These are phyloP conservation scores for Kwoniella mangroviensis DNA, from an alignment of 768 basidiomycete genomes.

Conservation along the genomic window DNA sequence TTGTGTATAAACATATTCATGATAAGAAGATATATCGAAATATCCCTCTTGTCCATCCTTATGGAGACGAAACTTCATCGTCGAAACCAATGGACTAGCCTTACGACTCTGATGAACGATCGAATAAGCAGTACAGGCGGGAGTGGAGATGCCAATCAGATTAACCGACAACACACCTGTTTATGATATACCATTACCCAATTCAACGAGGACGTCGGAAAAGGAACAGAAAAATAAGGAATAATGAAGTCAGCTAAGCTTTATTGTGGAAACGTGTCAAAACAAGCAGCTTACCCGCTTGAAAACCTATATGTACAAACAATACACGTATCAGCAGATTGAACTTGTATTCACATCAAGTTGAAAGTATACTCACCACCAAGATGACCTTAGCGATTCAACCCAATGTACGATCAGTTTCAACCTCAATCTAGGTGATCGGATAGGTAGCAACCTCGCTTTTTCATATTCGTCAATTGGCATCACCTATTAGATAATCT, in stretches of 20 bases:
- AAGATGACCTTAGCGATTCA: constrained; percentile 66
- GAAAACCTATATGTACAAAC: constrained; percentile 15
- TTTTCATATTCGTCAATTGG: constrained; percentile 91
- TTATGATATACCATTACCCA: background rate
- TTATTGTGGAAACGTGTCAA: background rate
- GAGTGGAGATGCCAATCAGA: background rate
- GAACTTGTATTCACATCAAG: background rate
- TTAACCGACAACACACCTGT: constrained; percentile 36
- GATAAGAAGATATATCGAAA: background rate
- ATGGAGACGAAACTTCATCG: background rate
- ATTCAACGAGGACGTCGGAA: background rate
- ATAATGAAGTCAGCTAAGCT: background rate
- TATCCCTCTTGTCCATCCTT: background rate
- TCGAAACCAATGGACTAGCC: constrained; percentile 15
- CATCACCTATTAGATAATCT: constrained; percentile 63
- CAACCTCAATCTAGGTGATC: constrained; percentile 75
- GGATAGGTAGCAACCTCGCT: constrained; percentile 74
- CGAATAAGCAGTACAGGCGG: background rate
- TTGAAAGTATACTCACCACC: constrained; percentile 53
- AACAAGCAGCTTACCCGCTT: constrained; percentile 15
- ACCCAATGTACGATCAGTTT: constrained; percentile 93
- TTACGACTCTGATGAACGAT: constrained; percentile 5
- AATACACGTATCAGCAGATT: background rate
- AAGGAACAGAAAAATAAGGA: background rate
- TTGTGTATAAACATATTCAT: too few species aligned